Percentiles rank a stretch among this genome's conserved stretches.
Conservation (phyloP, 139 green algal genomes). For the Picochlorum sp. region DNA sequence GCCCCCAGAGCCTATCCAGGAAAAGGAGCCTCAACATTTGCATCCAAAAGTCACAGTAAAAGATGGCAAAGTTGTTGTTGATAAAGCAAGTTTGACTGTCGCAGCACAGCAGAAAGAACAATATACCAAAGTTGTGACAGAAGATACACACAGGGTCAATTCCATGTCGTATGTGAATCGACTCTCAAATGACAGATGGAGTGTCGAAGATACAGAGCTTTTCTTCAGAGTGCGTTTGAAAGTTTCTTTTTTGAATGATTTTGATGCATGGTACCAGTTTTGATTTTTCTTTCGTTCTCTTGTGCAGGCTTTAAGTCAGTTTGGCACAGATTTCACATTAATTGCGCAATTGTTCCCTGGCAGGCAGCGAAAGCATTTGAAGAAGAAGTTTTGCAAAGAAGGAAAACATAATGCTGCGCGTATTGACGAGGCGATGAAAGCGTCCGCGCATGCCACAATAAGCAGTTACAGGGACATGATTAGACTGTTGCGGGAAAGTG, state of each 20-base stretch:
- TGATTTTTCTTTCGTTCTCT: neutral
- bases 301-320: constrained; percentile 41
- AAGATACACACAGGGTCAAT: constrained; percentile 38
- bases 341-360: constrained; percentile 59
- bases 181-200: constrained; percentile 48
- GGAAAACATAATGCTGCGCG: constrained; percentile 12
- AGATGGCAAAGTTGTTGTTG: constrained; percentile 47
- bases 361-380: constrained; percentile 48
- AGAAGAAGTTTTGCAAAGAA: constrained; percentile 47
- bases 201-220: constrained; percentile 47
- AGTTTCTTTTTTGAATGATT: constrained; percentile 3
- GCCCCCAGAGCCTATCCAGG: neutral
- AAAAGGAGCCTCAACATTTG: constrained; percentile 1
- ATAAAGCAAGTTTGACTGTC: constrained; percentile 38
- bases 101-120: constrained; percentile 37
- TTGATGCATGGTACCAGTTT: neutral
- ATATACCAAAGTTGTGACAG: constrained; percentile 27
- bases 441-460: constrained; percentile 2
- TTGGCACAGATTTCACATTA: constrained; percentile 71
- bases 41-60: constrained; percentile 37
- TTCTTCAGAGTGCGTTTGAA: constrained; percentile 49
- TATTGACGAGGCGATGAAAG: constrained; percentile 25
- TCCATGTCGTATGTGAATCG: constrained; percentile 41
- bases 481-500: constrained; percentile 17
- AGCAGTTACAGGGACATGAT: constrained; percentile 30